Percentiles rank a stretch among this genome's conserved stretches.
Evolutionary conservation across 2,329 filamentous ascomycete genomes (phyloP).

Genomic region (Epichloe elymi): DNA sequence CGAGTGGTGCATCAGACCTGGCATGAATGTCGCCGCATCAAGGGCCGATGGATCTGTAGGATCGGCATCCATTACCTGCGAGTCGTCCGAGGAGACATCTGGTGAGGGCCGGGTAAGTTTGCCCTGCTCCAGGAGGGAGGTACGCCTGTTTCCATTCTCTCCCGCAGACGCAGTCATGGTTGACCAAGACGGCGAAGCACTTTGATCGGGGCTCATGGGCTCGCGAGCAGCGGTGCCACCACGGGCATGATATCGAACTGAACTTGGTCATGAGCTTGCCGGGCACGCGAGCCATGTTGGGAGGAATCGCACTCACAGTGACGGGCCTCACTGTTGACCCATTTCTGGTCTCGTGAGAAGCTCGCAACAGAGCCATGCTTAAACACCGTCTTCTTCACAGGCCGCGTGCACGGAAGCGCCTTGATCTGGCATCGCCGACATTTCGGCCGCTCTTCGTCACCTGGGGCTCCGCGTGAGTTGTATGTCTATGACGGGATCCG

Average conservation of each 20-base stretch:
- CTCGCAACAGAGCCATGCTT: slow-evolving; percentile 20
- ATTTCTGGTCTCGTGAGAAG: slow-evolving; percentile 23
- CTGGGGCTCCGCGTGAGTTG: slow-evolving; percentile 10
- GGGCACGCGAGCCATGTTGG: background rate
- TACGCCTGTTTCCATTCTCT: background rate
- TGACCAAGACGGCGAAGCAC: background rate
- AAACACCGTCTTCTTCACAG: slow-evolving; percentile 23
- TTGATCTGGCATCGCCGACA: slow-evolving; percentile 23
- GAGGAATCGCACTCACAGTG: slow-evolving; percentile 17
- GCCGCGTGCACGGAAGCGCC: slow-evolving; percentile 20
- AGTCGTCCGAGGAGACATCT: background rate
- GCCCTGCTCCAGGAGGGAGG: background rate
- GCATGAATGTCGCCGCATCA: background rate
- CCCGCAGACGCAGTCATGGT: background rate
- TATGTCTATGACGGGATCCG: too few relatives aligned
- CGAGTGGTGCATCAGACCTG: background rate
- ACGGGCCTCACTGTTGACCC: slow-evolving; percentile 22
- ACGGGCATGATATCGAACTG: slow-evolving; percentile 11
- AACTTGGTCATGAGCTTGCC: background rate
- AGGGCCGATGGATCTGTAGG: background rate
- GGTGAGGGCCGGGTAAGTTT: background rate
- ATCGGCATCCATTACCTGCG: background rate
- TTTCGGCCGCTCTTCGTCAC: slow-evolving; percentile 24
- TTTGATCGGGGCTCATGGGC: background rate
- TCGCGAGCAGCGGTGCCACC: slow-evolving; percentile 5